Base-by-base conservation (phyloP, 2,329 filamentous ascomycete genomes). In the Bipolaris oryzae region DNA sequence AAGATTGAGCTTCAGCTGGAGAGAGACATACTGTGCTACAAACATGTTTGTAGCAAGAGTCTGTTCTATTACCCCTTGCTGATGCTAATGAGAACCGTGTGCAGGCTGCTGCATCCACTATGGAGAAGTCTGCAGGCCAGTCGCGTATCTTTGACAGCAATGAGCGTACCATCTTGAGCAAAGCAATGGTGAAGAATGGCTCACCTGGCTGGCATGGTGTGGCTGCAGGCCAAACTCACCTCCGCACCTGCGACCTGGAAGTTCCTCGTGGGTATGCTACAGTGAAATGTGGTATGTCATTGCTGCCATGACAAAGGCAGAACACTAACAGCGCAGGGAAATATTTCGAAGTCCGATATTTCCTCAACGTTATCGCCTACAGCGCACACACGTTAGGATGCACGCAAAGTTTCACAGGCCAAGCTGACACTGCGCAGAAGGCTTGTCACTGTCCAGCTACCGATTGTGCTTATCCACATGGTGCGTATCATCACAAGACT, bases 381-480 rank as follows among this genome's bases (percentile, higher is more conserved):
- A 75, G 77, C 21, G 72, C 77, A 13, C 79, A 79, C 61, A 78
- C 76, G 77, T 79, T 35, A 53, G 73, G 70, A 13, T 23, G n/a
- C 18, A 7, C 11, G 5, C 21, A 15, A 3, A 21, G 10, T 5
- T 16, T 46, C 21, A 34, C 28, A 10, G 21, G 48, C 47, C 21
- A 45, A 43, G 41, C 68, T 75, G 46, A 73, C 39, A n/a, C 31
- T 15, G 16, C 43, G 3, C 47, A 79, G 77, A 53, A 84, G 81
- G 66, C 66, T 79, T n/a, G 76, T 84, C 18, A 79, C 78, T 7
- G 78, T 85, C 6, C 83, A 85, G 59, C 68, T 85, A 41, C 83
- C 83, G 4, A 81, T 85, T 51, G 82, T 83, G 3, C 76, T 85
- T 49, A 82, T 85, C 37, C 83, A 84, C 62, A 84, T 84, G 77